Base-by-base conservation (phyloP, 148 eudicot species). In the Spergularia marina region DNA sequence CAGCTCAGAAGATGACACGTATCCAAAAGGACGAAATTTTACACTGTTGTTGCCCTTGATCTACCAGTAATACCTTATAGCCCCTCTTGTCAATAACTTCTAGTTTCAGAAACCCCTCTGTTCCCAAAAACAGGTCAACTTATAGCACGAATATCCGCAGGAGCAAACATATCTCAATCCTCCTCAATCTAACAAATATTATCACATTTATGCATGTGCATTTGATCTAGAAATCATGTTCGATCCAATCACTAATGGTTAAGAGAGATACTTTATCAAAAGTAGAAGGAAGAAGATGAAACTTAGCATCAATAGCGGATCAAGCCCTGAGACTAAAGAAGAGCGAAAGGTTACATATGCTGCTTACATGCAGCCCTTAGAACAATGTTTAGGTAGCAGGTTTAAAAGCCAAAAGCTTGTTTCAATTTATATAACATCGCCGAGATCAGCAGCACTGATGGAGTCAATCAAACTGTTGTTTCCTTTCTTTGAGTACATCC, bases 371-470 rank as follows among this genome's bases (percentile, higher is more conserved):
- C 18, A 9, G 17, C 18, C 61, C 61, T 16, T 20, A n/a, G 23
- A 17, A 57, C 17, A 17, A 57, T 57, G 16, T 57, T 57, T 57
- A 21, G 61, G 23, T 62, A 30, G 66, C 66, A 30, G 17, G 11
- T 25, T 15, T 62, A 25, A 41, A 62, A 30, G 41, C 34, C 66
- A 62, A 62, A 62, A 62, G 40, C 41, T 62, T 62, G 66, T 62
- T 25, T 34, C 34, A 3, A 23, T 11, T 25, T 10, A 25, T 25
- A 11, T 25, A 62, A 25, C 8, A 9, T 12, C 34, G 2, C 6
- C 12, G 41, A 62, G 65, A 7, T 62, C 36, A 36, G 39, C 49
- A 17, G 21, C 61, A 56, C 4, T 56, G 20, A 56, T 54, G 16
- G 57, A 54, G 57, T 8, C 16, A 14, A 54, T 54, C n/a, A 15